Base-by-base conservation (phyloP, 441 rosid genomes). In the Dalechampia spathulata region DNA sequence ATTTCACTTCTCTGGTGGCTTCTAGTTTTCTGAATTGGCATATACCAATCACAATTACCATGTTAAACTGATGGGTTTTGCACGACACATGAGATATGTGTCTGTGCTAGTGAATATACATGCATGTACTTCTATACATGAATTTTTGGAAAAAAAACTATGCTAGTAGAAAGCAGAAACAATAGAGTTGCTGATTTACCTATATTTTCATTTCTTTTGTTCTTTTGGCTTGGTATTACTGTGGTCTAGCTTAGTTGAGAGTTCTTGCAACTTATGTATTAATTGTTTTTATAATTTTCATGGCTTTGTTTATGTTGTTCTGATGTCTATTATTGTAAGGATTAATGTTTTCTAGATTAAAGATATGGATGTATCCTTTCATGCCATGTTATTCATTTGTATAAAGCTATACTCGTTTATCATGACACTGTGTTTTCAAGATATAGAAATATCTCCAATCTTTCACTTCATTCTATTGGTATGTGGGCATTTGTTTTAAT, bases 131-230 rank as follows among this genome's bases (percentile, higher is more conserved):
- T 25, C 6, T 16, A 0, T 7, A 15, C 14, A 21, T 19, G 6
- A 17, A 48, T 60, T 30, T 20, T n/a, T n/a, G n/a, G n/a, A n/a
- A n/a, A n/a, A n/a, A n/a, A n/a, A n/a, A n/a, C n/a, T n/a, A n/a
- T n/a, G n/a, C n/a, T n/a, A n/a, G n/a, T n/a, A n/a, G 22, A 47
- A 57, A 45, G 44, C 52, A 21, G 26, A 57, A 36, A 17, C 20
- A 15, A 46, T 17, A 20, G 38, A 41, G 16, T 50, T n/a, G n/a
- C n/a, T 30, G 34, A 30, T 36, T 36, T 36, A 10, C n/a, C n/a
- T 40, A 9, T 49, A 7, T 15, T 15, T 42, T 20, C 23, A 11
- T 61, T 25, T 16, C 32, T 42, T 34, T n/a, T 30, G 7, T 36
- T 14, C 23, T 2, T 42, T 40, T 57, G 40, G 22, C 27, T 41